Percentiles rank a stretch among this genome's conserved stretches.
Evolutionary conservation across 139 green algal genomes (phyloP).

Genomic region (Desmodesmus armatus): DNA sequence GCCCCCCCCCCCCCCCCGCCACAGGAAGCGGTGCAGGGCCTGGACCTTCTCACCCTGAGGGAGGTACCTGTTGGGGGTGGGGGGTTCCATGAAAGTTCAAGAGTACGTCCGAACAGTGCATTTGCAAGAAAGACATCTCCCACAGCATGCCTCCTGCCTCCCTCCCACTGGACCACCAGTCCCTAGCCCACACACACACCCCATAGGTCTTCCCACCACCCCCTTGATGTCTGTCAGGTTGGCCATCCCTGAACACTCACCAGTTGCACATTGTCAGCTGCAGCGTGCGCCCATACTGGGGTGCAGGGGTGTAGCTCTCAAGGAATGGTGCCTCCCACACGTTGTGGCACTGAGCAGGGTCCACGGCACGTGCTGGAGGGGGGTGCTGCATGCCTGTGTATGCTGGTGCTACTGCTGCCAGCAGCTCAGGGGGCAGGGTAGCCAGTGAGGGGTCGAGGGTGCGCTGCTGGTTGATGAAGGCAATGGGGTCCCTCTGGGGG

Average conservation of each 20-base stretch:
- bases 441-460: slow-evolving; percentile 22
- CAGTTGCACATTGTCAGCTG: slow-evolving; percentile 46
- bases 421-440: background rate
- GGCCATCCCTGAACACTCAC: too few species aligned
- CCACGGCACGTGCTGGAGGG: background rate
- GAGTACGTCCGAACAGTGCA: too few species aligned
- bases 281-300: background rate
- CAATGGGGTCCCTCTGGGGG: slow-evolving; percentile 10
- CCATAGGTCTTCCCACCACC: too few species aligned
- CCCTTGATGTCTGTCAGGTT: too few species aligned
- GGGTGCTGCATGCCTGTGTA: slow-evolving; percentile 33
- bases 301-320: background rate
- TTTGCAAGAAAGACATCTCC: too few species aligned
- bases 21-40: slow-evolving; percentile 40
- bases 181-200: too few species aligned
- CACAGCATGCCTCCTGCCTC: too few species aligned
- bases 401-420: slow-evolving; percentile 5
- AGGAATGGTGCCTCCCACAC: slow-evolving; percentile 23
- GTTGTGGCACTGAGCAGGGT: background rate
- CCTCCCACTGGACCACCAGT: too few species aligned
- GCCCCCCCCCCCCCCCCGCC: too few species aligned
- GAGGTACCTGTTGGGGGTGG: slow-evolving; percentile 46
- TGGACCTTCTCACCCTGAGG: slow-evolving; percentile 22
- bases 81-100: too few species aligned
- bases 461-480: slow-evolving; percentile 7